A percentile compares a stretch with the other conserved stretches of the same genome.
phyloP scores from a whole-genome alignment of 139 green algal genomes.

The Zygnema cylindricum region DNA sequence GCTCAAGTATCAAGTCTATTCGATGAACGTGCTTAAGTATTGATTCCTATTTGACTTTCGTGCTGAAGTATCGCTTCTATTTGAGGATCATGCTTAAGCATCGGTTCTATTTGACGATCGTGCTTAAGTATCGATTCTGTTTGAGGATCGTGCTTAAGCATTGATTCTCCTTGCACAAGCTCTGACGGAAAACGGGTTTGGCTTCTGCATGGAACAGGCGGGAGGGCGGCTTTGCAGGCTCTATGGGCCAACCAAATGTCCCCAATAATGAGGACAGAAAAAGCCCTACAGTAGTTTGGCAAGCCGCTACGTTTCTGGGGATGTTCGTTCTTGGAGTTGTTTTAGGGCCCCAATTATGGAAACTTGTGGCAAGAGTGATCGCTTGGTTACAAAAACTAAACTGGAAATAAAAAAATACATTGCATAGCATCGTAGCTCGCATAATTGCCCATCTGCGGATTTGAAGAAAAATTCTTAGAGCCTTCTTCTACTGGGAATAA shows the following conservation, averaged over 20 bases:
- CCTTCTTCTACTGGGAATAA: too few relatives aligned
- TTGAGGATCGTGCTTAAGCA: not conserved
- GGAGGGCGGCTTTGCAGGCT: not conserved
- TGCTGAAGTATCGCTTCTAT: too few relatives aligned
- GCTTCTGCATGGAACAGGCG: not conserved
- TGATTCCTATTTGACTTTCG: too few relatives aligned
- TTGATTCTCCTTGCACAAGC: not conserved
- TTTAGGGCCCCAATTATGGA: not conserved
- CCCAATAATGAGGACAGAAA: not conserved
- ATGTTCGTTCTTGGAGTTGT: not conserved
- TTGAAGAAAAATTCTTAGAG: too few relatives aligned
- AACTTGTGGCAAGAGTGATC: not conserved
- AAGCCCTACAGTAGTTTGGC: not conserved
- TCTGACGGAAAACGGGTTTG: not conserved
- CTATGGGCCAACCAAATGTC: not conserved
- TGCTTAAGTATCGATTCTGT: not conserved
- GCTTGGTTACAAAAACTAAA: not conserved
- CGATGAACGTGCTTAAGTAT: too few relatives aligned
- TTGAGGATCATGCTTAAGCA: too few relatives aligned
- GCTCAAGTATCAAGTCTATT: too few relatives aligned
- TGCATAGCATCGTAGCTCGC: too few relatives aligned
- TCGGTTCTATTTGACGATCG: too few relatives aligned
- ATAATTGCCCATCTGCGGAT: too few relatives aligned
- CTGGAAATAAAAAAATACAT: too few relatives aligned
- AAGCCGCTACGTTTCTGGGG: not conserved